phyloP scores from a whole-genome alignment of 2,329 filamentous ascomycete species.

The Juglanconis juglandina region DNA sequence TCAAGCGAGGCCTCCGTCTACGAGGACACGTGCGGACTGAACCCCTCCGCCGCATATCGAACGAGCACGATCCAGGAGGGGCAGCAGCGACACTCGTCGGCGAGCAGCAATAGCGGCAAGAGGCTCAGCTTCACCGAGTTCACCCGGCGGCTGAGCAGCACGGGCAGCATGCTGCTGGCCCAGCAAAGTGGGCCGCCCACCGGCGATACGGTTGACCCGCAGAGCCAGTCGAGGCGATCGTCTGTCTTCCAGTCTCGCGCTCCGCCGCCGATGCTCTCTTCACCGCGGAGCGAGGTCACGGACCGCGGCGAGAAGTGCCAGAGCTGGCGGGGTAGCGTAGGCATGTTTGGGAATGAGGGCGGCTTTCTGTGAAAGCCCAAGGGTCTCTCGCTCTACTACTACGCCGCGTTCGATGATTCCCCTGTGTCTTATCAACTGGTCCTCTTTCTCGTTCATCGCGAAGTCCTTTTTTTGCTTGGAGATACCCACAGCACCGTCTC shows the following conservation, averaged over 20 bases:
- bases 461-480: not conserved
- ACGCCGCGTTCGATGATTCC: not conserved
- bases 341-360: slow-evolving; percentile 51
- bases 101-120: slow-evolving; percentile 44
- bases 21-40: slow-evolving; percentile 10
- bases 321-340: slow-evolving; percentile 53
- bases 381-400: not conserved
- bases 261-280: slow-evolving; percentile 26
- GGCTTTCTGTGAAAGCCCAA: slow-evolving; percentile 45
- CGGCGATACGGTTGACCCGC: slow-evolving; percentile 42
- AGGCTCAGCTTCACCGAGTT: slow-evolving; percentile 61
- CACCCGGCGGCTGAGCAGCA: slow-evolving; percentile 57
- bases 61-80: slow-evolving; percentile 16
- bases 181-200: slow-evolving; percentile 49
- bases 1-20: slow-evolving; percentile 1
- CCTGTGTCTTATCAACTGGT: not conserved
- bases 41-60: slow-evolving; percentile 21
- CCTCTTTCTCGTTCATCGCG: not conserved
- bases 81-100: slow-evolving; percentile 45
- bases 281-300: slow-evolving; percentile 28
- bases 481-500: not conserved
- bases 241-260: slow-evolving; percentile 30
- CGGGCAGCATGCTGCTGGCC: slow-evolving; percentile 56
- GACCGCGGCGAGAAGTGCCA: slow-evolving; percentile 45
- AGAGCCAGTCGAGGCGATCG: slow-evolving; percentile 31